Conservation (phyloP, 2,329 filamentous ascomycete species). For the Fusarium beomiforme region DNA sequence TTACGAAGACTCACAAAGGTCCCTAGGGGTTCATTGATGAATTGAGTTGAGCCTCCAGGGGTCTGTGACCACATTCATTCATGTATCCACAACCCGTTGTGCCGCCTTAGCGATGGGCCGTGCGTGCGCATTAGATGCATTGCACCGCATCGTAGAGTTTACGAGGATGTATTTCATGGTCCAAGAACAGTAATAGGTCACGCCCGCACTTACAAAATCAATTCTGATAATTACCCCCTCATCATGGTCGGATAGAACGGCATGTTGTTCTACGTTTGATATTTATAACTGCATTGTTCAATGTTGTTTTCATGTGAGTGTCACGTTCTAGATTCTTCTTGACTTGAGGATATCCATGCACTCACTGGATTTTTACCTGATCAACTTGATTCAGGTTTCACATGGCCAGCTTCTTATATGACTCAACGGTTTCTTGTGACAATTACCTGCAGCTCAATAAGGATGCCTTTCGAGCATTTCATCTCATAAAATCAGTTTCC, state of each 20-base stretch:
- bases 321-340: slow-evolving; percentile 4
- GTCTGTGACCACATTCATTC: background rate
- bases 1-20: slow-evolving; percentile 15
- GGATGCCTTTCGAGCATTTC: background rate
- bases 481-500: background rate
- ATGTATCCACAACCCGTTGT: slow-evolving; percentile 2
- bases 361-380: background rate
- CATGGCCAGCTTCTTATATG: background rate
- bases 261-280: background rate
- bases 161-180: slow-evolving; percentile 5
- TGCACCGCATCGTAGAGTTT: background rate
- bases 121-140: slow-evolving; percentile 12
- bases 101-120: slow-evolving; percentile 6
- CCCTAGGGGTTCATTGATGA: background rate
- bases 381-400: background rate
- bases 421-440: background rate
- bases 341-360: background rate
- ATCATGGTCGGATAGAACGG: slow-evolving; percentile 1
- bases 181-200: slow-evolving; percentile 27
- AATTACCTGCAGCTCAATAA: background rate
- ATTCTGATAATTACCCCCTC: background rate
- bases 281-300: background rate
- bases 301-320: background rate
- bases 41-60: background rate
- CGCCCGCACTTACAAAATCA: slow-evolving; percentile 8